A percentile compares a stretch with the other conserved stretches of the same genome.
Evolutionary conservation across 2,329 filamentous ascomycete genomes (phyloP).

Genomic region (Aspergillus sp.): DNA sequence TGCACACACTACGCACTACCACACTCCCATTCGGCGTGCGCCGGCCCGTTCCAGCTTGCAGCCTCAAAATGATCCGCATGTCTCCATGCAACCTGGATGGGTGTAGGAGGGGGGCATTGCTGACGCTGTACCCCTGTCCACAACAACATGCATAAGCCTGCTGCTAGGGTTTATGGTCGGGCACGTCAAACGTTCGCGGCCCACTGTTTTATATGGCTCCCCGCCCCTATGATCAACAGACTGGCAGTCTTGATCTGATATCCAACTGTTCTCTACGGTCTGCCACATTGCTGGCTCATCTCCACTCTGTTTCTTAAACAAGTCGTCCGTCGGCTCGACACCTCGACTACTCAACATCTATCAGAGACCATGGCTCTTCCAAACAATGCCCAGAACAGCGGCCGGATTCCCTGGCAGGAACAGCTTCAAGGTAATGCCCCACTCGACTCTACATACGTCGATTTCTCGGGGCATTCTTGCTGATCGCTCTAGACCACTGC

Average conservation of each 20-base stretch:
- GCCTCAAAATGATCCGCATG: slow-evolving; percentile 36
- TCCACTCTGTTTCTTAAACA: not conserved
- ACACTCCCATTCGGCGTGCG: slow-evolving; percentile 33
- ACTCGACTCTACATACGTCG: slow-evolving; percentile 8
- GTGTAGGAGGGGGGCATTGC: slow-evolving; percentile 22
- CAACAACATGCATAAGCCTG: slow-evolving; percentile 30
- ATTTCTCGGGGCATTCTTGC: too few relatives aligned
- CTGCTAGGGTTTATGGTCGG: slow-evolving; percentile 29
- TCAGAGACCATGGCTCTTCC: slow-evolving; percentile 17
- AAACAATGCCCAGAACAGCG: slow-evolving; percentile 12
- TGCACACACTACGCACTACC: too few relatives aligned
- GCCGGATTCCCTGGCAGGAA: slow-evolving; percentile 44
- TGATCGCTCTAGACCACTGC: slow-evolving; percentile 57
- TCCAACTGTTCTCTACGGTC: slow-evolving; percentile 6
- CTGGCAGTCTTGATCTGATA: slow-evolving; percentile 10
- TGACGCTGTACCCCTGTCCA: slow-evolving; percentile 23
- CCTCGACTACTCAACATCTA: too few relatives aligned
- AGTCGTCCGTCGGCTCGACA: too few relatives aligned
- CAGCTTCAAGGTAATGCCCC: slow-evolving; percentile 45
- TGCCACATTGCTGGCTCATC: slow-evolving; percentile 1
- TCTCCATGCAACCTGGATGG: slow-evolving; percentile 25
- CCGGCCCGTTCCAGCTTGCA: slow-evolving; percentile 39
- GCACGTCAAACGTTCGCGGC: slow-evolving; percentile 21
- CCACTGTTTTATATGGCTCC: slow-evolving; percentile 31
- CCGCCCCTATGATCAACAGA: slow-evolving; percentile 30